Conservation (phyloP, 148 eudicot genomes). For the Rhododendron griersonianum region DNA sequence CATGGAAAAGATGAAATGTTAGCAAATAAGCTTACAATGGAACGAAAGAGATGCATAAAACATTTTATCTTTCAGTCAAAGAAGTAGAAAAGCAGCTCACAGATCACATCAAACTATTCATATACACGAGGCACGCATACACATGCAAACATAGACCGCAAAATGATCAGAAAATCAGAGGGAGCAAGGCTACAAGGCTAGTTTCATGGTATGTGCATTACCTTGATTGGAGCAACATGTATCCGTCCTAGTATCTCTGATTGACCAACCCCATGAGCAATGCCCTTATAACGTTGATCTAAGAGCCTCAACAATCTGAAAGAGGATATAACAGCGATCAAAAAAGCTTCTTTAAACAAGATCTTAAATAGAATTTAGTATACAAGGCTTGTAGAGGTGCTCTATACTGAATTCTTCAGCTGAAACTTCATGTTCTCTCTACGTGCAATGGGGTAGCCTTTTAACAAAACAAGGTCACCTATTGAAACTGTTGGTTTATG, state of each 20-base stretch:
- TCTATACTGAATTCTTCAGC: background rate
- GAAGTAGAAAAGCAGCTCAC: background rate
- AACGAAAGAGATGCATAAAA: background rate
- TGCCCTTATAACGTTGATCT: conserved; percentile 87
- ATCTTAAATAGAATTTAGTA: background rate
- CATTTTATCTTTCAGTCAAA: background rate
- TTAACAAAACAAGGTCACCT: background rate
- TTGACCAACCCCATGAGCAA: conserved; percentile 98
- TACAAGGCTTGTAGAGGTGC: background rate
- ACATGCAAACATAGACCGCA: background rate
- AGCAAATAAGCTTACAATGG: conserved; percentile 7
- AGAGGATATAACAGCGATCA: background rate
- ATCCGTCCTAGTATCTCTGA: conserved; percentile 92
- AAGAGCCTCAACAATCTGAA: conserved; percentile 82
- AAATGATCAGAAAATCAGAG: background rate
- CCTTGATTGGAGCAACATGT: conserved; percentile 98
- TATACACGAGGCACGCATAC: background rate
- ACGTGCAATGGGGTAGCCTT: background rate
- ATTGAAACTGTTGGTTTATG: background rate
- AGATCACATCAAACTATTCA: background rate
- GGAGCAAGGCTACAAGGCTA: background rate
- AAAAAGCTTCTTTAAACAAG: background rate
- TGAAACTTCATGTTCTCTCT: background rate
- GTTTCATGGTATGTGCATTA: conserved; percentile 15
- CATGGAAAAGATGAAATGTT: conserved; percentile 14